phyloP scores from a whole-genome alignment of 768 basidiomycete species.

The Boletus rex-veris region DNA sequence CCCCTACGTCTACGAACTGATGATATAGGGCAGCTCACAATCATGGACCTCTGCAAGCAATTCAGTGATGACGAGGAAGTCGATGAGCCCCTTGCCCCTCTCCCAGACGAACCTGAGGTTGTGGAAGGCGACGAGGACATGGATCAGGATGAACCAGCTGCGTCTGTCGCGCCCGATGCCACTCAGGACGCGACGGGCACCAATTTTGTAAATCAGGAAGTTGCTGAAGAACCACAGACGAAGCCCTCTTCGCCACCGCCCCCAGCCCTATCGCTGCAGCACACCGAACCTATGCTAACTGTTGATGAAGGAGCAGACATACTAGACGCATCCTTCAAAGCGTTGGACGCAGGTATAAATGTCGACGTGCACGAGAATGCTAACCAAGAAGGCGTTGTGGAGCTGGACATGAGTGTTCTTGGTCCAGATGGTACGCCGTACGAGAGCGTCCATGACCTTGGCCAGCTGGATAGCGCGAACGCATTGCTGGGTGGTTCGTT shows the following conservation, averaged over 20 bases:
- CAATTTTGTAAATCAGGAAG: conserved; percentile 33
- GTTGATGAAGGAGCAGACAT: conserved; percentile 38
- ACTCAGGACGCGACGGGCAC: conserved; percentile 39
- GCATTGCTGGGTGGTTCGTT: conserved; percentile 55
- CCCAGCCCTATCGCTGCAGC: conserved; percentile 53
- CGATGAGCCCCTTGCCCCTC: conserved; percentile 76
- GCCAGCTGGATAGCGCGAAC: conserved; percentile 53
- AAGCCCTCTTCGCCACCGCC: conserved; percentile 70
- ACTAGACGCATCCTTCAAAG: conserved; percentile 56
- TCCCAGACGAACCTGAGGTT: conserved; percentile 74
- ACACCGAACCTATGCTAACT: conserved; percentile 42
- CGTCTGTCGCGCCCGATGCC: conserved; percentile 40
- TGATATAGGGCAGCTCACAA: background rate
- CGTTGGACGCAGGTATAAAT: conserved; percentile 45
- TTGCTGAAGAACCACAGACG: conserved; percentile 48
- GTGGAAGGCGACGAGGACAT: conserved; percentile 75
- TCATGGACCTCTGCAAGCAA: conserved; percentile 47
- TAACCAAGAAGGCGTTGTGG: conserved; percentile 38
- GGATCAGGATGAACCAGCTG: conserved; percentile 58
- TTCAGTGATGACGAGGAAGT: conserved; percentile 84
- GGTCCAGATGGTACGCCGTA: conserved; percentile 63
- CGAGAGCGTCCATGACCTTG: conserved; percentile 50
- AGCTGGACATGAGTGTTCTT: conserved; percentile 60
- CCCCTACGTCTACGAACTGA: background rate
- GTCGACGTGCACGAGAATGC: conserved; percentile 35